These are phyloP conservation scores for Dioscorea cayenensis DNA, from an alignment of 116 monocot genomes.

Conservation along the genomic window DNA sequence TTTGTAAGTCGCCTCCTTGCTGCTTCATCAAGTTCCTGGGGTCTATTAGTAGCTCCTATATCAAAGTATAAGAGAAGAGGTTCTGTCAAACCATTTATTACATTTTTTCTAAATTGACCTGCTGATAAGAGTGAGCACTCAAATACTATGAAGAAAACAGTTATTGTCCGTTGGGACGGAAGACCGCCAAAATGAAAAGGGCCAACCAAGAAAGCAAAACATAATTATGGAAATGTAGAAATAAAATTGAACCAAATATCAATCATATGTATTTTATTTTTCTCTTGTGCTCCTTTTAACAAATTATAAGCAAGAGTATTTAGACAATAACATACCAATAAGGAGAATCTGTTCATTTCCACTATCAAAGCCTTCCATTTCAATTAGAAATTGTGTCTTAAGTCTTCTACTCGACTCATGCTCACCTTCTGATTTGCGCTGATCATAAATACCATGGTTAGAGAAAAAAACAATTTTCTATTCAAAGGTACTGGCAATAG, in stretches of 20 bases:
- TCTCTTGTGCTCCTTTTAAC: too few species aligned
- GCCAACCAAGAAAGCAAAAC: too few species aligned
- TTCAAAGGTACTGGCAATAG: neutral
- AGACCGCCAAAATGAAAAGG: too few species aligned
- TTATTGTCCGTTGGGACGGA: too few species aligned
- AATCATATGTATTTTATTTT: too few species aligned
- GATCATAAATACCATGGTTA: slow-evolving; percentile 11
- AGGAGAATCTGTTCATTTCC: slow-evolving; percentile 92
- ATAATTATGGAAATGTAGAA: too few species aligned
- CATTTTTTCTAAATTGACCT: too few species aligned
- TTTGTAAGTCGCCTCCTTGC: slow-evolving; percentile 86
- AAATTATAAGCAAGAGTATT: neutral
- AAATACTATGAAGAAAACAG: too few species aligned
- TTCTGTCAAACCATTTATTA: too few species aligned
- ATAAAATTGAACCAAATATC: too few species aligned
- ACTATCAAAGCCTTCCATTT: slow-evolving; percentile 97
- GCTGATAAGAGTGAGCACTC: too few species aligned
- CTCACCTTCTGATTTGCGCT: slow-evolving; percentile 96
- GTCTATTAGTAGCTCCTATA: slow-evolving; percentile 91
- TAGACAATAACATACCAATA: slow-evolving; percentile 46
- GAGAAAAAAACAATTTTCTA: neutral
- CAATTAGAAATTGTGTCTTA: slow-evolving; percentile 95
- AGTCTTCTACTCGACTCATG: slow-evolving; percentile 97
- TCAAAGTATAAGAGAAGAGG: neutral
- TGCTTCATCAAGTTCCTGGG: slow-evolving; percentile 98